Evolutionary conservation across 2,329 filamentous ascomycete genomes (phyloP), one percentile per base, ranked within the genome.

Genomic region (Arachnopeziza araneosa): DNA sequence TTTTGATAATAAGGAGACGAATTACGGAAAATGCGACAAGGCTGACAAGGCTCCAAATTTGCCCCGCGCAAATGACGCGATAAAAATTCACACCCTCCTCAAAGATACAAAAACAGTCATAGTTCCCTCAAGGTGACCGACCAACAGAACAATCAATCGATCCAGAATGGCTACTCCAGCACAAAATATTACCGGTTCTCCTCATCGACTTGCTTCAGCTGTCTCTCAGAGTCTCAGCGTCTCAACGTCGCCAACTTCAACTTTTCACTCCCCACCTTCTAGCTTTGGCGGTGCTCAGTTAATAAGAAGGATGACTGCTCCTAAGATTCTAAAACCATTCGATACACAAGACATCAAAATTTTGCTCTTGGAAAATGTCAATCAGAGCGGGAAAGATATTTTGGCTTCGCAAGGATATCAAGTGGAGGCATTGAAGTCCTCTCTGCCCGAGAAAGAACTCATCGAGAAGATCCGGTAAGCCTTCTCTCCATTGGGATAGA

Each of bases 341-440:
- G 88, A 93, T 73, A 95, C 92, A 23, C 87, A 93, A 72, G 93
- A 98, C 73, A 92, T 99, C 78, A 98, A 97, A 79, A 96, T 99
- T 59, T 78, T 99, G 60, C 82, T 99, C 21, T 80, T 99, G 32
- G 95, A 99, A 75, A 99, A 98, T 76, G 90, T 99, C 72, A 99
- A 99, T 75, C 80, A 91, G 76, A 91, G 91, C 24, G 95, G 95
- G 17, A 84, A 86, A 69, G 87, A 96, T 53, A 93, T 97, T 60
- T 80, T 99, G 60, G 84, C 78, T 60, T 81, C 79, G 59, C 93
- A 99, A 76, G 95, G 95, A 61, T 99, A 99, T 75, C 95, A 99
- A 76, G 95, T 99, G 36, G 95, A 99, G 77, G 84, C 86, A 55
- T 78, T 93, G 66, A 99, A 97, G 80, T 87, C 85, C 65, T 96